Evolutionary conservation across 2,329 filamentous ascomycete genomes (phyloP).

Genomic region (Eurotiales sp.): DNA sequence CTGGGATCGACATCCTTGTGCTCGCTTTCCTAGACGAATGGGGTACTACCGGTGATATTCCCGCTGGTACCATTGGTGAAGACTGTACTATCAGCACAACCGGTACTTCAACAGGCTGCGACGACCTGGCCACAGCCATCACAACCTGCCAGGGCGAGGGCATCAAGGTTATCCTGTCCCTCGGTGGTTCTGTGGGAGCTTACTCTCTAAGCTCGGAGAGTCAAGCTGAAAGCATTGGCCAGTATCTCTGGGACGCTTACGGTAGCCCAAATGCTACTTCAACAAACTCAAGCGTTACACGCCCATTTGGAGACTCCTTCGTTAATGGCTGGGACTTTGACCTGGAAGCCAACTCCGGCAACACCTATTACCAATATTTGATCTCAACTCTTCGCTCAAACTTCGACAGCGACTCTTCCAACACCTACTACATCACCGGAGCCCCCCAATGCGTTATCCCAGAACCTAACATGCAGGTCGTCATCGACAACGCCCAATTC

Average conservation of each 20-base stretch:
- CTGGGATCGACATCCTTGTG: conserved; percentile 44
- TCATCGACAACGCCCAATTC: conserved; percentile 44
- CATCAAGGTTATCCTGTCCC: conserved; percentile 45
- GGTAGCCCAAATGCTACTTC: conserved; percentile 29
- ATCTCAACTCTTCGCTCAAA: conserved; percentile 45
- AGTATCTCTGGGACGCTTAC: conserved; percentile 44
- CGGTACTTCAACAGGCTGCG: conserved; percentile 27
- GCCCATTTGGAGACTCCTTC: conserved; percentile 47
- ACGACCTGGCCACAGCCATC: conserved; percentile 39
- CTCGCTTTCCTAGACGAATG: conserved; percentile 43
- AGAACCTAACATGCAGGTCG: conserved; percentile 44
- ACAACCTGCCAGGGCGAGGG: conserved; percentile 41
- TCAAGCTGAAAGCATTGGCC: conserved; percentile 40
- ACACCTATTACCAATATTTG: conserved; percentile 38
- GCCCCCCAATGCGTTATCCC: conserved; percentile 53
- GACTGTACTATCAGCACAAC: conserved; percentile 31
- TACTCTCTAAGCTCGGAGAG: conserved; percentile 32
- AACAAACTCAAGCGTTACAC: conserved; percentile 38
- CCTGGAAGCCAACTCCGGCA: conserved; percentile 39
- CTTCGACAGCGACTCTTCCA: conserved; percentile 32
- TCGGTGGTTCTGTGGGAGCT: conserved; percentile 42
- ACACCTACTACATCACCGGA: conserved; percentile 49
- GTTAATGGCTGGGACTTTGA: conserved; percentile 55
- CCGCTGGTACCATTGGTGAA: conserved; percentile 40
- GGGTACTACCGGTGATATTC: conserved; percentile 29